Evolutionary conservation across 306 rosid species (phyloP).

Genomic region (Pterocarpus santalinus): DNA sequence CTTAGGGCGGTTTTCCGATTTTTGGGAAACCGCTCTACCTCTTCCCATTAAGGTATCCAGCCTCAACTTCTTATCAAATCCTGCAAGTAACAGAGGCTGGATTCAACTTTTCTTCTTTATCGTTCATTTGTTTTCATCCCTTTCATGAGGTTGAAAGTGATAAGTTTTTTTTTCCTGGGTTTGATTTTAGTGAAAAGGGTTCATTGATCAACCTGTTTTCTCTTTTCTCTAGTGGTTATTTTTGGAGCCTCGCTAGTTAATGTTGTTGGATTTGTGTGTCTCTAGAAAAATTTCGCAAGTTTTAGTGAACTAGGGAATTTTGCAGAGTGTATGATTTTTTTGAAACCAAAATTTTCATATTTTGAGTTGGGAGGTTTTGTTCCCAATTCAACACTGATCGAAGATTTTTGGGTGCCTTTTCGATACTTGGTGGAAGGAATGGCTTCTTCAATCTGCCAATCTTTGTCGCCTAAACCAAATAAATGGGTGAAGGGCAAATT

Average conservation of each 20-base stretch:
- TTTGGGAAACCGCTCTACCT: constrained; percentile 60
- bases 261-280: not conserved
- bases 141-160: not conserved
- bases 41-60: too few species aligned
- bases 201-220: constrained; percentile 31
- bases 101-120: not conserved
- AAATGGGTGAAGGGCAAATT: constrained; percentile 71
- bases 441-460: constrained; percentile 41
- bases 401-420: not conserved
- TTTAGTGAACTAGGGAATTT: not conserved
- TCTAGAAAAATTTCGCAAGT: not conserved
- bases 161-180: not conserved
- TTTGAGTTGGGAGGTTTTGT: constrained; percentile 32
- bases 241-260: not conserved
- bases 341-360: not conserved
- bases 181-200: constrained; percentile 9
- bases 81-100: not conserved
- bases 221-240: not conserved
- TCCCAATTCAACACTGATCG: constrained; percentile 10
- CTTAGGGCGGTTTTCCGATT: constrained; percentile 63
- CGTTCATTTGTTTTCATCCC: not conserved
- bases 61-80: too few species aligned
- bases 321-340: not conserved
- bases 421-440: not conserved
- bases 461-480: constrained; percentile 28